Evolutionary conservation across 2,329 filamentous ascomycete genomes (phyloP), one percentile per base, ranked within the genome.

Genomic region (Hysterium pulicare): DNA sequence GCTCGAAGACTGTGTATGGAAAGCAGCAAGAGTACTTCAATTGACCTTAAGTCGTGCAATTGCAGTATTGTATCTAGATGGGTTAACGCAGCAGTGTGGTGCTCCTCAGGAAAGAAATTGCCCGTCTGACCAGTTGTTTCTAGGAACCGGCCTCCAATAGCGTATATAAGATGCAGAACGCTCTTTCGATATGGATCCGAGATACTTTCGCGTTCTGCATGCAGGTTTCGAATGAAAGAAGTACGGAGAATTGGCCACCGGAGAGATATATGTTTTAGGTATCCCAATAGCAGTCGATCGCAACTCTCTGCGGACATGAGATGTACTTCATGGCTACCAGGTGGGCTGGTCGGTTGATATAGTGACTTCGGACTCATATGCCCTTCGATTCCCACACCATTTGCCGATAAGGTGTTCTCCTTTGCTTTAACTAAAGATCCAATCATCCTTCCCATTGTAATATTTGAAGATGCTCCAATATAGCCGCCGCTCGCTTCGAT

Each of bases 1-100:
- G 61, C 56, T 15, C 65, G 47, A n/a, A 64, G 55, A 8, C 61
- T 59, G 17, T 66, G 61, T 0, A 68, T 50, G 0, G 61, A 64
- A 2, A 68, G 53, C 0, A 68, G 45, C 0, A 67, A 40, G 2
- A 68, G 48, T 10, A 60, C 56, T 33, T 65, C 59, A 0, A 67
- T 60, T 0, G 62, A 64, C 1, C 57, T 51, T 3, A 62, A 49
- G 40, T 66, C 61, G 34, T 66, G 58, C 34, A 58, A 54, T 35
- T 64, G 57, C 1, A 68, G 48, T 7, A 68, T 59, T 4, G 51
- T 50, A 38, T 66, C 63, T 48, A 68, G 56, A 2, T 57, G 53
- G 31, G 57, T 50, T 13, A 64, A 51, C 4, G 61, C 64, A 1
- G 60, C 57, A 2, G 53, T 38, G 15, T 65, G 52, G 23, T 67